Evolutionary conservation across 1,284 basidiomycete genomes (phyloP), one percentile per base, ranked within the genome.

Genomic region (Ceratorhiza oryzae-sativae): DNA sequence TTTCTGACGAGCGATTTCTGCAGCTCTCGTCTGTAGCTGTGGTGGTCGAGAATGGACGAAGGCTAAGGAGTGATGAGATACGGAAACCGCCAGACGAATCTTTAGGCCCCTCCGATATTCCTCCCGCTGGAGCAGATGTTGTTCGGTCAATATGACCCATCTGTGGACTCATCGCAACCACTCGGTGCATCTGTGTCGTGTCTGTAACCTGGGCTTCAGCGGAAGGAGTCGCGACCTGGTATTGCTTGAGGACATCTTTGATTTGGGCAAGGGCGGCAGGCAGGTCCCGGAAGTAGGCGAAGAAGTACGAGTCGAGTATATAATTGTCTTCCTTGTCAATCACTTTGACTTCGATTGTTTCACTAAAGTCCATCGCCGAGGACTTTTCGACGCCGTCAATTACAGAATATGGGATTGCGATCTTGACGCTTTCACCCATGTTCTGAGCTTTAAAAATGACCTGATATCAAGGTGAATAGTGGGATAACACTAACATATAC

Each of bases 401-500:
- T 0, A 89, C 88, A 20, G 93, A 90, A 75, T 98, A 93, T 0
- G 97, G 97, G 63, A 99, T 95, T 46, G 94, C 92, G 79, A 98
- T 94, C 93, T 94, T 75, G 75, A 98, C 93, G 76, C 88, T 93
- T 76, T 98, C 95, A 0, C 96, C 96, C 84, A 92, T 91, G 78
- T 98, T 97, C 83, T 98, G 96, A 4, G 91, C 91, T 78, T 95
- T 94, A 82, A 98, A 95, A 73, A 97, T 95, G 73, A 83, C 83
- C 75, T 75, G 42, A 23, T 46, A 42, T 41, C n/a, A 32, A 45
- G 30, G n/a, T 46, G 41, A 60, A 46, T 36, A 23, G 18, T 30
- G 1, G 34, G n/a, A 9, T 20, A 9, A 53, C 23, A 6, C 30
- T 15, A 53, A 10, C 12, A 27, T 59, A 15, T 6, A 25, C 9